A percentile compares a stretch with the other conserved stretches of the same genome.
Evolutionary conservation across 306 rosid species (phyloP).

Genomic region (Glycine soja): DNA sequence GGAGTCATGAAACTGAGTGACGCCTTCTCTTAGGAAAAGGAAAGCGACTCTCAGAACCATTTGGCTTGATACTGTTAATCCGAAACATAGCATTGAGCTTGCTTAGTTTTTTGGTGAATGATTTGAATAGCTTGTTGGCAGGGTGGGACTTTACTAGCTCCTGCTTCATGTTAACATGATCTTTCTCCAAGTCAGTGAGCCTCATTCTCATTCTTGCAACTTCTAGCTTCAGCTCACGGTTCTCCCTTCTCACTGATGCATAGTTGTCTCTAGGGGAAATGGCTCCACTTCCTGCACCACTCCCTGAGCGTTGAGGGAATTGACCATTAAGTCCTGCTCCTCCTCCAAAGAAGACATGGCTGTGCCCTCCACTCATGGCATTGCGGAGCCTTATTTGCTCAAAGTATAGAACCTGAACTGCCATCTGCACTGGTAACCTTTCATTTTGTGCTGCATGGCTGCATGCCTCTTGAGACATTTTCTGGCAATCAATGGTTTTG

Average conservation of each 20-base stretch:
- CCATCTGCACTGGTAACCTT: conserved; percentile 92
- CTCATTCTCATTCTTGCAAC: conserved; percentile 99
- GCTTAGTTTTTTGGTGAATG: conserved; percentile 75
- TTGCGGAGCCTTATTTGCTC: conserved; percentile 95
- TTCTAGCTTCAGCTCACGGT: conserved; percentile 94
- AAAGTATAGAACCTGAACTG: conserved; percentile 94
- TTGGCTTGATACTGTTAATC: conserved; percentile 63
- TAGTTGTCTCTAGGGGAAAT: conserved; percentile 97
- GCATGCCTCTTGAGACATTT: conserved; percentile 93
- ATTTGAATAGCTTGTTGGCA: conserved; percentile 77
- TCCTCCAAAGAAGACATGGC: conserved; percentile 76
- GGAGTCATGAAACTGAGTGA: conserved; percentile 82
- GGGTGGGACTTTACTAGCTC: conserved; percentile 88
- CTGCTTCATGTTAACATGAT: conserved; percentile 93
- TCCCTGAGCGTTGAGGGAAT: conserved; percentile 92
- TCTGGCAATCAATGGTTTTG: conserved; percentile 93
- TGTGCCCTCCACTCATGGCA: conserved; percentile 91
- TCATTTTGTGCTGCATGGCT: conserved; percentile 99
- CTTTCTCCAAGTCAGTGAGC: conserved; percentile 93
- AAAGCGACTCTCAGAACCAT: conserved; percentile 68
- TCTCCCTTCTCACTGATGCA: conserved; percentile 96
- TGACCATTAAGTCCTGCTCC: conserved; percentile 67
- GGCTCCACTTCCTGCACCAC: conserved; percentile 99
- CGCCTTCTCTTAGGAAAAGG: conserved; percentile 93
- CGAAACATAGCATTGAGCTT: conserved; percentile 79